Conservation (phyloP, 2,329 filamentous ascomycete species). For the Exophiala bonariae region DNA sequence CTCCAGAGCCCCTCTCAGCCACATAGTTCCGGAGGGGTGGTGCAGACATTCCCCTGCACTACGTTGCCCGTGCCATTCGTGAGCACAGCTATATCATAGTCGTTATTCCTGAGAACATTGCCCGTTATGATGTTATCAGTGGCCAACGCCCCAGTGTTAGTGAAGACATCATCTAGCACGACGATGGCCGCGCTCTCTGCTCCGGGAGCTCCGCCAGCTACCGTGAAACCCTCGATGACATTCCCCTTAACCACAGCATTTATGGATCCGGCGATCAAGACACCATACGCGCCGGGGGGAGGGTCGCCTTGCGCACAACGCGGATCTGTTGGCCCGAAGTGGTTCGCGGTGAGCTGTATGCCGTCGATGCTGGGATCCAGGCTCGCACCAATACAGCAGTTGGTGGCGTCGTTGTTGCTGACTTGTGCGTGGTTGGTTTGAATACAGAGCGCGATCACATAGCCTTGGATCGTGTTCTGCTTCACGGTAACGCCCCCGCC, state of each 20-base stretch:
- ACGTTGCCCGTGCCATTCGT: conserved; percentile 20
- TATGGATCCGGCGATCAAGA: conserved; percentile 5
- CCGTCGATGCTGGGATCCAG: conserved; percentile 16
- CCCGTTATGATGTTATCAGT: conserved; percentile 10
- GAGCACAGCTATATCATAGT: conserved; percentile 16
- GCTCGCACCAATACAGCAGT: conserved; percentile 16
- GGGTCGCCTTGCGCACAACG: conserved; percentile 8
- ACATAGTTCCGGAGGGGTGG: conserved; percentile 14
- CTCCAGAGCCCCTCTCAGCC: too few species aligned
- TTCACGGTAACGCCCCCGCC: conserved; percentile 6
- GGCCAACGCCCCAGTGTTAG: neutral
- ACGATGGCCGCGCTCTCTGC: conserved; percentile 8
- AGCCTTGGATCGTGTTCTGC: conserved; percentile 15
- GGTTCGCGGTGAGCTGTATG: conserved; percentile 15
- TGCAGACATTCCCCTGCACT: conserved; percentile 18
- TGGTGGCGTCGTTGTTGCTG: conserved; percentile 10
- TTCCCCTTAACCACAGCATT: conserved; percentile 12
- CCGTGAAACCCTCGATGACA: conserved; percentile 10
- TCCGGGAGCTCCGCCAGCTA: neutral
- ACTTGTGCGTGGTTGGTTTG: conserved; percentile 16
- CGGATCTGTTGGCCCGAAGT: conserved; percentile 10
- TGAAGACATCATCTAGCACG: conserved; percentile 11
- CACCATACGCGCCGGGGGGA: conserved; percentile 1
- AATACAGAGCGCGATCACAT: conserved; percentile 17
- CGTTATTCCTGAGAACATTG: conserved; percentile 17